Evolutionary conservation across 106 monocot genomes (phyloP), one percentile per base, ranked within the genome.

Genomic region (Hemerocallis citrina): DNA sequence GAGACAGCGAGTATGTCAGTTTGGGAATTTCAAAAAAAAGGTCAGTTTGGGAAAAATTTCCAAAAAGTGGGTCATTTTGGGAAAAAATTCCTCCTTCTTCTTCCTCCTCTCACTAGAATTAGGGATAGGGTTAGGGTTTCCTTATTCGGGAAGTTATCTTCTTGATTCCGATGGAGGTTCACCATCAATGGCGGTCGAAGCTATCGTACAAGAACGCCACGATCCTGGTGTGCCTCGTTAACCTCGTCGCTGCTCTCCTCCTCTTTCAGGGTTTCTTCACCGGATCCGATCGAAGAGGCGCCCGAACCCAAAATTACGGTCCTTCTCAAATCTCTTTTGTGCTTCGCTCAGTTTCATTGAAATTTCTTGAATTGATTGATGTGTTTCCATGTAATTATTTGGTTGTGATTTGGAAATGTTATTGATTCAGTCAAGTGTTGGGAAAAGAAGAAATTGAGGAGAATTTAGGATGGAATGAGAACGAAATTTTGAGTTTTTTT

Each of bases 181-280:
- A 31, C 28, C 64, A 61, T 27, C 47, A 31, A 48, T 77, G 70
- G 80, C 68, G 57, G 67, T 60, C 39, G 75, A 82, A 42, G 59
- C 49, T 89, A 31, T 83, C 86, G 4, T 92, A 75, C 75, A 74
- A 67, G 72, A 87, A 78, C 62, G 92, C 92, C 39, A 92, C 92
- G 52, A 63, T 83, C 30, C 49, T 77, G 21, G 48, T 84, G 12
- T 87, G 86, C 75, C 73, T 75, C 72, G 35, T 86, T 39, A 92
- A 92, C 62, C 62, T 83, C 75, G 33, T 83, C 68, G 76, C 73
- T 32, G 66, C 62, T 19, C 34, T 68, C 16, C 47, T 86, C 41
- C 83, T 92, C 52, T 56, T 89, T 45, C 67, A 68, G 3, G 75
- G 71, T 7, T 65, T 79, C 76, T 65, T 79, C 74, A 48, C 34